A percentile compares a stretch with the other conserved stretches of the same genome.
Evolutionary conservation across 768 basidiomycete species (phyloP).

Genomic region (Boletus fagicola): DNA sequence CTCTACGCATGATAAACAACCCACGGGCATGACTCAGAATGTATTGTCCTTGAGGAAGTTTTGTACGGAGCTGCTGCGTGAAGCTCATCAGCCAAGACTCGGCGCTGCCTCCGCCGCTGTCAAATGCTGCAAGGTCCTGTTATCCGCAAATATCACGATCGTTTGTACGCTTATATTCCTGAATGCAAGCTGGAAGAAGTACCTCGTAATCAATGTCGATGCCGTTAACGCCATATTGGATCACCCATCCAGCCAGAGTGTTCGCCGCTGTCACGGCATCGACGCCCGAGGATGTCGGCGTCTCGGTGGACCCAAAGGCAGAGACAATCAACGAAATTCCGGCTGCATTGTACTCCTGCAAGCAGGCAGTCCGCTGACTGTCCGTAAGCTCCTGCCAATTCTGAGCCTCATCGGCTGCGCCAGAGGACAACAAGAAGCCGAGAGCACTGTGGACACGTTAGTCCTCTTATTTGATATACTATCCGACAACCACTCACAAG

Average conservation of each 20-base stretch:
- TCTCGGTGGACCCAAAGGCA: conserved; percentile 45
- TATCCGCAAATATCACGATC: not conserved
- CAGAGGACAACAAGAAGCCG: conserved; percentile 42
- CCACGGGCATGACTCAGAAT: conserved; percentile 37
- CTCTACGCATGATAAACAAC: not conserved
- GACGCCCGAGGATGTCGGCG: conserved; percentile 41
- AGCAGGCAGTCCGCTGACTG: conserved; percentile 39
- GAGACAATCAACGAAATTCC: conserved; percentile 61
- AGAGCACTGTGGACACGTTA: conserved; percentile 31
- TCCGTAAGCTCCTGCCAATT: conserved; percentile 44
- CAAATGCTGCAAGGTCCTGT: conserved; percentile 35
- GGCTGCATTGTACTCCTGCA: conserved; percentile 49
- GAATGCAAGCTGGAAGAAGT: not conserved
- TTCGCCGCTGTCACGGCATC: conserved; percentile 42
- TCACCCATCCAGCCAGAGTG: conserved; percentile 46
- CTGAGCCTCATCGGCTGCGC: conserved; percentile 45
- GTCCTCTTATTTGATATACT: not conserved
- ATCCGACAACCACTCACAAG: conserved; percentile 26
- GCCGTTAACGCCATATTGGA: conserved; percentile 47
- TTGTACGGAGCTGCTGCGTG: conserved; percentile 30
- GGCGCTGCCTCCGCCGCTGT: conserved; percentile 36
- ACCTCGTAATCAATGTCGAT: conserved; percentile 56
- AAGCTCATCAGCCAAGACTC: conserved; percentile 36
- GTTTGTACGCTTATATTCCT: not conserved
- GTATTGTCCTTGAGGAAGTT: conserved; percentile 34